Evolutionary conservation across 345 rosid genomes (phyloP).

Genomic region (Salix brachista): DNA sequence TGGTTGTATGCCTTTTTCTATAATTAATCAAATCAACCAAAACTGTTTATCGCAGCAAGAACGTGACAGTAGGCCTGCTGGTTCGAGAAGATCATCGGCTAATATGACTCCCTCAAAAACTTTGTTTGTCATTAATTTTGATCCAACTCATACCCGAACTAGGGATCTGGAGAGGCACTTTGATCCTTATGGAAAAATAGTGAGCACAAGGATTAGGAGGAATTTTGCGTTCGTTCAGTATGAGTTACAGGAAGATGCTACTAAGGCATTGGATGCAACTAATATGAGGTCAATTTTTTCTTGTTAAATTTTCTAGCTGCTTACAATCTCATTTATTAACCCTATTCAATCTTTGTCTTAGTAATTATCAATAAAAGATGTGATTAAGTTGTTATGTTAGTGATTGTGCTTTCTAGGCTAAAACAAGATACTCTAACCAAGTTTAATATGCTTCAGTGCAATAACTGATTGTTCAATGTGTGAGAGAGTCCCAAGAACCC

Average conservation of each 20-base stretch:
- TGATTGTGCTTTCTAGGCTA: background rate
- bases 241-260: conserved; percentile 76
- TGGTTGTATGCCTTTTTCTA: background rate
- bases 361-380: background rate
- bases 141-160: conserved; percentile 63
- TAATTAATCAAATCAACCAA: background rate
- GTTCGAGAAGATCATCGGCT: conserved; percentile 61
- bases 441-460: background rate
- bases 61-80: conserved; percentile 51
- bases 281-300: conserved; percentile 45
- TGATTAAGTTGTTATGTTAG: background rate
- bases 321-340: background rate
- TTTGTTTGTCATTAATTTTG: conserved; percentile 80
- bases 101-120: conserved; percentile 70
- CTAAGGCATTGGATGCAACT: conserved; percentile 72
- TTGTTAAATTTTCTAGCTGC: background rate
- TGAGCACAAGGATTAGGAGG: conserved; percentile 74
- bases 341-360: background rate
- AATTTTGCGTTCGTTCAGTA: conserved; percentile 87
- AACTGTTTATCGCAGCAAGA: conserved; percentile 44
- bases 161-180: conserved; percentile 84
- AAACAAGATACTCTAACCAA: background rate
- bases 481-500: background rate
- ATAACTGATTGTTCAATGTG: background rate
- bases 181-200: conserved; percentile 76